Conservation (phyloP, 306 rosid species). For the Castanea mollissima region DNA sequence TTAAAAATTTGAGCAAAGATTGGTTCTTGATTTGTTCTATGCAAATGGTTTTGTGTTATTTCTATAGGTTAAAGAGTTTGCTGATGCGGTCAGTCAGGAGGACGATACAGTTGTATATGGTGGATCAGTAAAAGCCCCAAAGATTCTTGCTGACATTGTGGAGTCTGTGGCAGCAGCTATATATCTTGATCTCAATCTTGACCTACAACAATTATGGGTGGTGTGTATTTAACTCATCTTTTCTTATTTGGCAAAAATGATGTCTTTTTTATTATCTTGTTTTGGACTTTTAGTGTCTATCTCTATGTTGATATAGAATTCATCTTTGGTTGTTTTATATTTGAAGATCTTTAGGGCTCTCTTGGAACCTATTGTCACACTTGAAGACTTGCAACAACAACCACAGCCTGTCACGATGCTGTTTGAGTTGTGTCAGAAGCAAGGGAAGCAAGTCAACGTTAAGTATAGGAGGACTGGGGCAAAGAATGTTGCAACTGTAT, state of each 20-base stretch:
- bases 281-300: background rate
- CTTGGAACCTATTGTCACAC: conserved; percentile 70
- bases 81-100: conserved; percentile 39
- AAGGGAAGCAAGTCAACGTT: conserved; percentile 54
- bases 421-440: conserved; percentile 61
- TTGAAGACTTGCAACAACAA: conserved; percentile 37
- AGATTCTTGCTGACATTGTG: conserved; percentile 81
- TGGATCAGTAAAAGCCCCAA: conserved; percentile 73
- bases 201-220: conserved; percentile 63
- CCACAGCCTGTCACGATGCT: conserved; percentile 72
- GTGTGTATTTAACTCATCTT: conserved; percentile 37
- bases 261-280: background rate
- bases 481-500: conserved; percentile 41
- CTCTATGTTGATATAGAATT: background rate
- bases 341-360: conserved; percentile 53
- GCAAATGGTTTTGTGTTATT: background rate
- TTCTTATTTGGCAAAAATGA: background rate
- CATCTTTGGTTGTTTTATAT: background rate
- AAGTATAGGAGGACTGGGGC: conserved; percentile 32
- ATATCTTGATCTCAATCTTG: conserved; percentile 52
- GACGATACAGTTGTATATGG: conserved; percentile 36
- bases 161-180: conserved; percentile 80
- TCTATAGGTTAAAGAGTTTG: conserved; percentile 52
- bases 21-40: background rate
- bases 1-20: background rate